Percentiles rank a stretch among this genome's conserved stretches.
Conservation (phyloP, 352 stramenopile species). For the Phytophthora litchii region DNA sequence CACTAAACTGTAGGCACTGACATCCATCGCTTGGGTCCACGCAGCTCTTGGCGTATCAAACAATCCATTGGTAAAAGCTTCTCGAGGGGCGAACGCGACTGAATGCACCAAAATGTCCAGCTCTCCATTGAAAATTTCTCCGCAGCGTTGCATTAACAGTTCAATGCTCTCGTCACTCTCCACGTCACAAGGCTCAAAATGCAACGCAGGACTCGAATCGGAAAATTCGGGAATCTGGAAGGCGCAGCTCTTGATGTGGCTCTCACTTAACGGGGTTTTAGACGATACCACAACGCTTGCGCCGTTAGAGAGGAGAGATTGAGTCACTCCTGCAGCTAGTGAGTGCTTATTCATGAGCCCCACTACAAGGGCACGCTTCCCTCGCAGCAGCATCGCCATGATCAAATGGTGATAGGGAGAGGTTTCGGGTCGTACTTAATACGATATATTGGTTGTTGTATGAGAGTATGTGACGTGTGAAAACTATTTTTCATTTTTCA, state of each 20-base stretch:
- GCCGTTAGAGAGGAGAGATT: slow-evolving; percentile 66
- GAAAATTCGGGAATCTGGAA: slow-evolving; percentile 41
- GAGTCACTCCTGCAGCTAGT: slow-evolving; percentile 75
- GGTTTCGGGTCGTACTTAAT: slow-evolving; percentile 3
- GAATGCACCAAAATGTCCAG: slow-evolving; percentile 91
- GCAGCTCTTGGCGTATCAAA: slow-evolving; percentile 46
- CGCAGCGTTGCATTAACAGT: slow-evolving; percentile 50
- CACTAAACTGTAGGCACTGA: slow-evolving; percentile 92
- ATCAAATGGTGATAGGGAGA: not conserved
- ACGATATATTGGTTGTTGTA: not conserved
- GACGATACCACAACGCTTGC: slow-evolving; percentile 84
- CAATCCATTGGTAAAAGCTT: slow-evolving; percentile 76
- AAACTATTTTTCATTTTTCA: no score
- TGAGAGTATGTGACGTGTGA: slow-evolving; percentile 14
- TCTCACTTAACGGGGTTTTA: slow-evolving; percentile 47
- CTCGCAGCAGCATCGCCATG: slow-evolving; percentile 45
- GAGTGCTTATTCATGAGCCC: slow-evolving; percentile 92
- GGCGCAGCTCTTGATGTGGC: slow-evolving; percentile 54
- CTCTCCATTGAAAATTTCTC: slow-evolving; percentile 49
- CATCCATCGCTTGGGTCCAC: slow-evolving; percentile 82
- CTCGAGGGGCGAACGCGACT: slow-evolving; percentile 85
- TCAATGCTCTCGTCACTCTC: slow-evolving; percentile 60
- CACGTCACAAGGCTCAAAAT: slow-evolving; percentile 81
- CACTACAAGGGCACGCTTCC: slow-evolving; percentile 84
- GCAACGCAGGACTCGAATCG: slow-evolving; percentile 28